Base-by-base conservation (phyloP, 345 rosid species). In the Combretum micranthum region DNA sequence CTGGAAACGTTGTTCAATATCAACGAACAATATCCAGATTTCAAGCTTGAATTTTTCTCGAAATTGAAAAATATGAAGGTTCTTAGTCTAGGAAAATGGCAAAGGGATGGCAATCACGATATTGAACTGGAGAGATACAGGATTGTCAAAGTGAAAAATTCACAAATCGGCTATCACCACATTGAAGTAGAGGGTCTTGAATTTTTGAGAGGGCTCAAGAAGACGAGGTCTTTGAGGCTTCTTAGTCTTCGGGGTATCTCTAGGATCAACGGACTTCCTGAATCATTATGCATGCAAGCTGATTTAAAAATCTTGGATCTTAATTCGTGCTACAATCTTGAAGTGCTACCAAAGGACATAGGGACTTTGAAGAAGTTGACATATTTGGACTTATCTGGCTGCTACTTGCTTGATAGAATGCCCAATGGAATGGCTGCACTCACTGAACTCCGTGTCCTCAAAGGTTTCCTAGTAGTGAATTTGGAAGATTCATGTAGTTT, bases 171-270 rank as follows among this genome's bases (percentile, higher is more conserved):
- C n/a, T n/a, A n/a, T n/a, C n/a, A n/a, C n/a, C n/a, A n/a, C n/a
- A n/a, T n/a, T n/a, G n/a, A n/a, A n/a, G 32, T 62, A 13, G 65
- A 62, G 58, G 57, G 22, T 10, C 23, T 26, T 0, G 52, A 47
- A 2, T 53, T 53, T 45, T 22, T 62, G 66, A 53, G 54, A 69
- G 44, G 20, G 15, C 62, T 80, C 17, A 2, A 10, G 18, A 62
- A 44, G 12, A 47, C n/a, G n/a, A n/a, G n/a, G n/a, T n/a, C n/a
- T n/a, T n/a, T n/a, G n/a, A n/a, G n/a, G n/a, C n/a, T n/a, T 54
- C 53, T 84, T 39, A 79, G 87, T 49, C 75, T 81, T 47, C 87
- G 72, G 72, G 87, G 91, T 22, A 69, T 84, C 65, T 79, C 81
- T 23, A 73, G 80, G 50, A 77, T 84, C 44, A 21, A 18, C 8